Evolutionary conservation across 2,329 filamentous ascomycete genomes (phyloP).

Genomic region (Cordyceps fumosorosea): DNA sequence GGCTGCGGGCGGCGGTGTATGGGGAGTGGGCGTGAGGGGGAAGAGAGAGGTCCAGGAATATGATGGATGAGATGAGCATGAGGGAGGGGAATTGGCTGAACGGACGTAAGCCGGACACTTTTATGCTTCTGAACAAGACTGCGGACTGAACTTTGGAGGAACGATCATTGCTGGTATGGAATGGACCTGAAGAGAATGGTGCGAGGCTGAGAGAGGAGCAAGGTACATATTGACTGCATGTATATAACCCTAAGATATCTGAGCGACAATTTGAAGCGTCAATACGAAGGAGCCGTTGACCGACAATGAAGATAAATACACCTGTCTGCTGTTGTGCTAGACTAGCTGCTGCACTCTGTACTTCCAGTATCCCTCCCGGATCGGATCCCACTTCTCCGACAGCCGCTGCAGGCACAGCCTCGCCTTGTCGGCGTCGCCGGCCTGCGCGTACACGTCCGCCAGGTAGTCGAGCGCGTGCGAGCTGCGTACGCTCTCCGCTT

Average conservation of each 20-base stretch:
- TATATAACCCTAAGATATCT: background rate
- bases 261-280: background rate
- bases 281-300: background rate
- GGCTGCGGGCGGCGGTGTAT: background rate
- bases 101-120: background rate
- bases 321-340: background rate
- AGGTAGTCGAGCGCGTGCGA: constrained; percentile 66
- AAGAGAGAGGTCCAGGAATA: background rate
- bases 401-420: constrained; percentile 65
- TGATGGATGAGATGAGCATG: background rate
- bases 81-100: background rate
- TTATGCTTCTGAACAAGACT: too few relatives aligned
- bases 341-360: constrained; percentile 36
- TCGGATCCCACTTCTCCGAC: constrained; percentile 81
- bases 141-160: too few relatives aligned
- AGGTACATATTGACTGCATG: background rate
- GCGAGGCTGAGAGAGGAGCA: background rate
- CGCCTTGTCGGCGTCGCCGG: constrained; percentile 55
- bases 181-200: background rate
- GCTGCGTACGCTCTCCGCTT: constrained; percentile 48
- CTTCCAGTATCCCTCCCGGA: constrained; percentile 89
- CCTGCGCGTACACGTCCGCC: constrained; percentile 58
- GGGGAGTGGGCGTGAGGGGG: background rate
- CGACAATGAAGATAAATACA: too few relatives aligned
- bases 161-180: background rate